Percentiles rank a stretch among this genome's conserved stretches.
Conservation (phyloP, 2,329 filamentous ascomycete species). For the Fusarium euwallaceae region DNA sequence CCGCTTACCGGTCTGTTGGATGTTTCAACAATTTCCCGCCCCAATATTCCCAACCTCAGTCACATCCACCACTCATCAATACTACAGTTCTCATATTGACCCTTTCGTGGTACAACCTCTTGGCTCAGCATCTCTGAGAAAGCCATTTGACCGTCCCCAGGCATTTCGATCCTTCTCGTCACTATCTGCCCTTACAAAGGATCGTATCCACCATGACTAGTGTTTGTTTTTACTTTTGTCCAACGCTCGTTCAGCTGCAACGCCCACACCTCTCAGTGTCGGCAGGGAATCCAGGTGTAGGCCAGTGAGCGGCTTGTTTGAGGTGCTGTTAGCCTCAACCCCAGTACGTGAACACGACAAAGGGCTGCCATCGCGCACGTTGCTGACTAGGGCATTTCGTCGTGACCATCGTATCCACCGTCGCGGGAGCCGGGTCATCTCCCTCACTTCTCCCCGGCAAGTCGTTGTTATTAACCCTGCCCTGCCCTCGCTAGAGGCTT, state of each 20-base stretch:
- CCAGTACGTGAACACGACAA: constrained; percentile 4
- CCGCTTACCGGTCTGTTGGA: background rate
- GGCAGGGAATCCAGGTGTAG: constrained; percentile 39
- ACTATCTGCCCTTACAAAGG: constrained; percentile 20
- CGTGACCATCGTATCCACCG: constrained; percentile 33
- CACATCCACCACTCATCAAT: background rate
- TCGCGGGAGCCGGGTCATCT: constrained; percentile 26
- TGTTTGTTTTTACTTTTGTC: constrained; percentile 9
- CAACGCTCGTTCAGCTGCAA: constrained; percentile 24
- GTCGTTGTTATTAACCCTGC: constrained; percentile 33
- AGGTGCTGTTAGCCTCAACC: constrained; percentile 32
- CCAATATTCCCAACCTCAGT: constrained; percentile 23
- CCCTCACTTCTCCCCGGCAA: constrained; percentile 24
- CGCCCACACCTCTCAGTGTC: constrained; percentile 20
- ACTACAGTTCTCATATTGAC: background rate
- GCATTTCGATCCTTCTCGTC: constrained; percentile 34
- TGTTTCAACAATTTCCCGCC: constrained; percentile 1
- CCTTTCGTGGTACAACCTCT: background rate
- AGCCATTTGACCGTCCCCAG: constrained; percentile 4
- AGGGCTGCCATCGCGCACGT: constrained; percentile 25
- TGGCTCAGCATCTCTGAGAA: background rate
- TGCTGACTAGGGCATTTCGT: constrained; percentile 29
- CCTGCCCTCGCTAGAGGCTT: constrained; percentile 37
- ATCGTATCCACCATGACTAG: constrained; percentile 20
- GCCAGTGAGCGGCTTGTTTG: constrained; percentile 31